Evolutionary conservation across 78 protist species (phyloP).

Genomic region (Emiliania huxleyi): DNA sequence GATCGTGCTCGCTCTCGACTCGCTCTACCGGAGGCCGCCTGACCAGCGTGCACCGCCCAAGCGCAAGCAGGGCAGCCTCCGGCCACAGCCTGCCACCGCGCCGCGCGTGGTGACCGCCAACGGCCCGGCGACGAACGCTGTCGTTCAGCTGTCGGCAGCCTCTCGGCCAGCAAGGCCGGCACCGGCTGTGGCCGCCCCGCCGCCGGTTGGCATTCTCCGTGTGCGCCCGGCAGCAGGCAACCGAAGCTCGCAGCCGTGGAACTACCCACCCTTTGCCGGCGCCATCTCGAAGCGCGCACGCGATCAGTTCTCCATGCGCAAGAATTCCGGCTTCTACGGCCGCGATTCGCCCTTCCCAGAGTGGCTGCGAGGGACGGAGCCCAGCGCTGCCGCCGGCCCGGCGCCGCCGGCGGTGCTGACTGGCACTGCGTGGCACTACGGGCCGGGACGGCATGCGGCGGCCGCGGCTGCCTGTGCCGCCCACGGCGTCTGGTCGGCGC

Average conservation of each 20-base stretch:
- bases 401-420: neutral
- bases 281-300: neutral
- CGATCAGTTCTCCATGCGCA: neutral
- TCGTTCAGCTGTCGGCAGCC: too few relatives aligned
- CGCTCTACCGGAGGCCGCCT: too few relatives aligned
- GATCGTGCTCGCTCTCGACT: neutral
- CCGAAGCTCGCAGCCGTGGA: neutral
- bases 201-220: neutral
- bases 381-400: neutral
- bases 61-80: too few relatives aligned
- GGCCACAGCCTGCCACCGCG: neutral
- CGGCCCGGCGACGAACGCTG: too few relatives aligned
- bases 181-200: neutral
- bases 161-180: too few relatives aligned
- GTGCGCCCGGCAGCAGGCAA: neutral
- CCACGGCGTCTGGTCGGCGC: neutral
- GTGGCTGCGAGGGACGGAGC: neutral
- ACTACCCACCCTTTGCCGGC: neutral
- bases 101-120: neutral
- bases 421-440: neutral
- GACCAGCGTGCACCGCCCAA: too few relatives aligned
- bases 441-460: neutral
- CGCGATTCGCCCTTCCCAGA: neutral
- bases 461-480: neutral
- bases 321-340: neutral